Evolutionary conservation across 805 yeast species (phyloP).

Genomic region (Lachancea lanzarotensis): DNA sequence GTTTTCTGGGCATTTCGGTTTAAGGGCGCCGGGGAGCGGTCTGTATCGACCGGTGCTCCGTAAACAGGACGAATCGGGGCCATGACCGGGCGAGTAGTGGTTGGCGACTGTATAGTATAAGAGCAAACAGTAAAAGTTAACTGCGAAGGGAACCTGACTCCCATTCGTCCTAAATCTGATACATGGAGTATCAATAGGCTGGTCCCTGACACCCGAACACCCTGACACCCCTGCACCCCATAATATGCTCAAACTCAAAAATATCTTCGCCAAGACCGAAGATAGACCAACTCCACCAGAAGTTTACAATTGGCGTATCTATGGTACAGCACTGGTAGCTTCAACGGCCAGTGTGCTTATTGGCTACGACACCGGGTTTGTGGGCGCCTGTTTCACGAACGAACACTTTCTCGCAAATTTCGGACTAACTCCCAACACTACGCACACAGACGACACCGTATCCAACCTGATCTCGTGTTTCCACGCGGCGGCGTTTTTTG

Average conservation of each 20-base stretch:
- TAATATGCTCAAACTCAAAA: not conserved
- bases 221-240: too few relatives aligned
- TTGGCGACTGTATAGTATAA: too few relatives aligned
- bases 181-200: too few relatives aligned
- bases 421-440: conserved; percentile 33
- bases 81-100: too few relatives aligned
- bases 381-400: conserved; percentile 47
- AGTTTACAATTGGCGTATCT: conserved; percentile 41
- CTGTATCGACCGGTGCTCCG: too few relatives aligned
- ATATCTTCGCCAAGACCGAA: conserved; percentile 9
- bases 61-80: too few relatives aligned
- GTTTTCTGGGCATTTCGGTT: too few relatives aligned
- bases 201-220: too few relatives aligned
- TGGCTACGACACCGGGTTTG: conserved; percentile 52
- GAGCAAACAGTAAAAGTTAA: too few relatives aligned
- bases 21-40: too few relatives aligned
- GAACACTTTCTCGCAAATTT: conserved; percentile 41
- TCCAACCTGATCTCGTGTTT: conserved; percentile 44
- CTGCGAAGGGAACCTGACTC: too few relatives aligned
- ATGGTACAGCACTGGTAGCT: conserved; percentile 39
- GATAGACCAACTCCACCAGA: conserved; percentile 33
- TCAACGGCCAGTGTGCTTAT: conserved; percentile 45
- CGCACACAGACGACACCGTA: conserved; percentile 25
- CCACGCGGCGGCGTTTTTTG: conserved; percentile 49
- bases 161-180: too few relatives aligned